Percentiles rank a stretch among this genome's conserved stretches.
These are phyloP conservation scores for Beauveria rudraprayagi DNA, from an alignment of 2,329 filamentous ascomycete genomes.

Conservation along the genomic window DNA sequence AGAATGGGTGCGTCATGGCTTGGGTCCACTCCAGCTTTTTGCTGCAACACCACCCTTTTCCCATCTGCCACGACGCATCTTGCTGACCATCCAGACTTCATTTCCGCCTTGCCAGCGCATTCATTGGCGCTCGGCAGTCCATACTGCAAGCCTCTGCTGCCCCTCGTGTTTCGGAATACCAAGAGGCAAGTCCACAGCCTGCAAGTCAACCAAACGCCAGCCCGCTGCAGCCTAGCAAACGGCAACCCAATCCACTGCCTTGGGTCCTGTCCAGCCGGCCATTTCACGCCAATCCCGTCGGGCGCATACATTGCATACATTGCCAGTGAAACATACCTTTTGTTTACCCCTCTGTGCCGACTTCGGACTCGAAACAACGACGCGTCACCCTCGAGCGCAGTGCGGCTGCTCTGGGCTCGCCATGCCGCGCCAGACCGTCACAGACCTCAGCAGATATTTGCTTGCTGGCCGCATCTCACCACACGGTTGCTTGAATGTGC, in stretches of 20 bases:
- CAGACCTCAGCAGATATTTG: slow-evolving; percentile 41
- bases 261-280: slow-evolving; percentile 1
- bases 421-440: slow-evolving; percentile 38
- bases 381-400: slow-evolving; percentile 1
- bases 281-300: background rate
- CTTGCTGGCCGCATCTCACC: slow-evolving; percentile 36
- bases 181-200: background rate
- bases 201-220: background rate
- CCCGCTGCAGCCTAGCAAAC: background rate
- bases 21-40: background rate
- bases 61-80: background rate
- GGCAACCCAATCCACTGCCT: slow-evolving; percentile 2
- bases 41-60: slow-evolving; percentile 1
- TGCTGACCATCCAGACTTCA: background rate
- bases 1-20: background rate
- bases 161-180: slow-evolving; percentile 6
- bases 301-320: background rate
- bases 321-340: background rate
- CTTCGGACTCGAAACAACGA: slow-evolving; percentile 4
- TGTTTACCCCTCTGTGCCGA: background rate
- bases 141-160: slow-evolving; percentile 4
- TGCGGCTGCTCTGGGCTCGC: background rate
- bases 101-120: background rate
- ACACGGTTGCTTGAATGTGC: slow-evolving; percentile 31
- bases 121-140: slow-evolving; percentile 3